Evolutionary conservation across 179 eudicot genomes (phyloP).

Genomic region (Amaranthus tricolor): DNA sequence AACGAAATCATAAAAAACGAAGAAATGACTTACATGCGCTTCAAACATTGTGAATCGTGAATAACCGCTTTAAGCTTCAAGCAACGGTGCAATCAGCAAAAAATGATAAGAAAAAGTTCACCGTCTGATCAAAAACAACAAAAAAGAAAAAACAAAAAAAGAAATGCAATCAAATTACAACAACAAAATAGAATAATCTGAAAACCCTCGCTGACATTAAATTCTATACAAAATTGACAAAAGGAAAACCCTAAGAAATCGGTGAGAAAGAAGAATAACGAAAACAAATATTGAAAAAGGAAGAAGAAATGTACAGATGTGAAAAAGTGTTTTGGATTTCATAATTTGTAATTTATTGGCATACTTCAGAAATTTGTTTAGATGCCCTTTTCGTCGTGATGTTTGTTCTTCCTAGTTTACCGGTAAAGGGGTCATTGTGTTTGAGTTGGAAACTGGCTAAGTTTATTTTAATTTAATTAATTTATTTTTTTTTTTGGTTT

Average conservation of each 20-base stretch:
- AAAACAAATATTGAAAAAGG: not conserved
- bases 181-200: not conserved
- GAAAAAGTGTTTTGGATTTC: not conserved
- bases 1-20: not conserved
- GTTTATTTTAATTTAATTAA: not conserved
- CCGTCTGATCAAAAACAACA: conserved; percentile 9
- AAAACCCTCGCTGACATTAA: conserved; percentile 4
- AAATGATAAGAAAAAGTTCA: not conserved
- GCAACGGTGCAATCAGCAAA: not conserved
- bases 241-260: conserved; percentile 12
- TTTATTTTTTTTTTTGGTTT: not conserved
- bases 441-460: too few species aligned
- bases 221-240: not conserved
- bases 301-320: not conserved
- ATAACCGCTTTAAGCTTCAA: not conserved
- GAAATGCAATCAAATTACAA: conserved; percentile 1
- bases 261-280: not conserved
- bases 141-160: not conserved
- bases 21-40: conserved; percentile 31
- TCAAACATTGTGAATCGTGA: conserved; percentile 29
- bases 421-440: too few species aligned
- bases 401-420: not conserved
- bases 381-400: not conserved
- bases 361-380: not conserved
- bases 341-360: not conserved